phyloP scores from a whole-genome alignment of 2,329 filamentous ascomycete species.

The Beauveria asiatica region DNA sequence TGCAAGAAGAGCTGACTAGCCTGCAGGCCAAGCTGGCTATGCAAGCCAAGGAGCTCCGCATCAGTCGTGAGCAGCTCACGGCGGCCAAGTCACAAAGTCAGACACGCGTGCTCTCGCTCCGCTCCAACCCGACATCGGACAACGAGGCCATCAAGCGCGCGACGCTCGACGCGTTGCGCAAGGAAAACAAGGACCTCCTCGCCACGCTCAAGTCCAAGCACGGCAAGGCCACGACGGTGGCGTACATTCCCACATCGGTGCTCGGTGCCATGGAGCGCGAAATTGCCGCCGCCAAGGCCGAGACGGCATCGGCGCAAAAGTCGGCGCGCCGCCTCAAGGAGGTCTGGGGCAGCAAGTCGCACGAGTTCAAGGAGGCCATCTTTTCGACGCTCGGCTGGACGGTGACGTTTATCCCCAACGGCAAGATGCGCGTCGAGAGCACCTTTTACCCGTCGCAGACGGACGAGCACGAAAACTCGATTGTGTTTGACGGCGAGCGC shows the following conservation, averaged over 20 bases:
- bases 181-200: constrained; percentile 78
- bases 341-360: constrained; percentile 83
- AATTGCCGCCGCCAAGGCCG: constrained; percentile 60
- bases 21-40: constrained; percentile 62
- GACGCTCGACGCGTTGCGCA: constrained; percentile 67
- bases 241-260: constrained; percentile 66
- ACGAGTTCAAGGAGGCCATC: constrained; percentile 93
- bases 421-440: constrained; percentile 83
- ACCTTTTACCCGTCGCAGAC: constrained; percentile 67
- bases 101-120: constrained; percentile 75
- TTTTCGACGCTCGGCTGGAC: constrained; percentile 90
- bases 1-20: constrained; percentile 68
- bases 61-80: constrained; percentile 64
- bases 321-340: constrained; percentile 79
- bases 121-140: constrained; percentile 85
- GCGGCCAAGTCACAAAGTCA: constrained; percentile 57
- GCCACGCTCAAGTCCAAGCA: constrained; percentile 52
- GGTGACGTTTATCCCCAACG: constrained; percentile 93
- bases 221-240: constrained; percentile 32
- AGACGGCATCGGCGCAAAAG: constrained; percentile 69
- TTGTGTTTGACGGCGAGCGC: constrained; percentile 84
- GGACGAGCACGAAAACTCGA: constrained; percentile 64
- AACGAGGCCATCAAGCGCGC: constrained; percentile 75
- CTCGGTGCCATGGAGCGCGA: constrained; percentile 69
- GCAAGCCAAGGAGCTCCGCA: constrained; percentile 66